phyloP scores from a whole-genome alignment of 2,329 filamentous ascomycete genomes.

The Colletotrichum shisoi region DNA sequence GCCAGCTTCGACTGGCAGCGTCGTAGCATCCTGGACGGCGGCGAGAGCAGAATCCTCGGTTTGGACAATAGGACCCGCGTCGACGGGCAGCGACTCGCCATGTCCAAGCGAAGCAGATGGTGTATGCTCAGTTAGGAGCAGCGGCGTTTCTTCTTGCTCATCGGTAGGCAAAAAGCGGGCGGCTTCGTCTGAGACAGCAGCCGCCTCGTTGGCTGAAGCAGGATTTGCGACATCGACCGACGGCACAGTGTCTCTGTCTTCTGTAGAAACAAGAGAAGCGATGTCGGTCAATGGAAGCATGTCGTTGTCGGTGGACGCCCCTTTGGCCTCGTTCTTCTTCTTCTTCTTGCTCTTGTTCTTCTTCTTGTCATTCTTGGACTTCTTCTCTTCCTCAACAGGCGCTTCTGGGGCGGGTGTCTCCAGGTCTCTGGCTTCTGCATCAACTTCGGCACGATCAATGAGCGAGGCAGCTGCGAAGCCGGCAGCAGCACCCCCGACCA shows the following conservation, averaged over 20 bases:
- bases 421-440: conserved; percentile 18
- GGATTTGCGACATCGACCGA: background rate
- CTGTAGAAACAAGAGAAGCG: conserved; percentile 3
- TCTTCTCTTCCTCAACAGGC: conserved; percentile 37
- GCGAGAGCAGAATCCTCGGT: background rate
- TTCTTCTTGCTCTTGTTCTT: conserved; percentile 47
- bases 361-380: conserved; percentile 48
- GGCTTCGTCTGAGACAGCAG: background rate
- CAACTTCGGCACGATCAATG: background rate
- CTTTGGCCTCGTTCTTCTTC: conserved; percentile 31
- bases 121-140: background rate
- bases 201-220: background rate
- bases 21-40: background rate
- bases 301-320: background rate
- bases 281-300: background rate
- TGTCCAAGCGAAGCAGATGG: background rate
- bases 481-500: conserved; percentile 22
- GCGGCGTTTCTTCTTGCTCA: background rate
- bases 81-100: background rate
- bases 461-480: conserved; percentile 19
- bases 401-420: background rate
- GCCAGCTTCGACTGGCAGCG: background rate
- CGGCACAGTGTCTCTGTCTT: background rate
- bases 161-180: background rate
- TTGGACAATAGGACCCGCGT: background rate